A percentile compares a stretch with the other conserved stretches of the same genome.
These are phyloP conservation scores for Lignosus rhinocerotis DNA, from an alignment of 1,284 basidiomycete genomes.

Conservation along the genomic window DNA sequence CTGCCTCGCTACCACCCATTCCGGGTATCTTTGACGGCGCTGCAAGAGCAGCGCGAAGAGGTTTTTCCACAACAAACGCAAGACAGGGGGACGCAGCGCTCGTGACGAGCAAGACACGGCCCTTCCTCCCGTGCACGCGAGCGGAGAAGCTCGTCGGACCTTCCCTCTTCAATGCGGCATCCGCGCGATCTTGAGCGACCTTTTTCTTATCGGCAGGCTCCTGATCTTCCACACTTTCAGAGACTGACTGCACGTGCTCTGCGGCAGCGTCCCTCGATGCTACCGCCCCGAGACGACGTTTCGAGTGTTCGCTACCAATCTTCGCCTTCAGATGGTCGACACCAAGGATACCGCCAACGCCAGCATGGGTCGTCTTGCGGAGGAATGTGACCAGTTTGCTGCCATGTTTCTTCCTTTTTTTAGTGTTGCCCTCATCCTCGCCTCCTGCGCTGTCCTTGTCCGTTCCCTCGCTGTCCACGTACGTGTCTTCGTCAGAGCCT, in stretches of 20 bases:
- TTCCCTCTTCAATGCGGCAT: conserved; percentile 25
- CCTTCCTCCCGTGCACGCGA: conserved; percentile 29
- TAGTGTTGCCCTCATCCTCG: not conserved
- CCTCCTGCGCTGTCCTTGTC: conserved; percentile 4
- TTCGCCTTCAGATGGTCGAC: conserved; percentile 32
- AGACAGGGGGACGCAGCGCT: conserved; percentile 32
- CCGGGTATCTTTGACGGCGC: conserved; percentile 12
- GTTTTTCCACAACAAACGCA: conserved; percentile 29
- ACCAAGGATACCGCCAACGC: conserved; percentile 28
- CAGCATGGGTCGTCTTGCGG: conserved; percentile 28
- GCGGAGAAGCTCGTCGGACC: conserved; percentile 32
- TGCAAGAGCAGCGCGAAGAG: conserved; percentile 17
- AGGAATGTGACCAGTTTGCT: conserved; percentile 26
- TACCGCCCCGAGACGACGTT: conserved; percentile 30
- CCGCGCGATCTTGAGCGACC: conserved; percentile 6
- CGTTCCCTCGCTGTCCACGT: conserved; percentile 4
- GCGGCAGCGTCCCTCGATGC: not conserved
- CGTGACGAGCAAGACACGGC: conserved; percentile 29
- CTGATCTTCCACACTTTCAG: conserved; percentile 2
- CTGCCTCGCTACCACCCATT: conserved; percentile 10
- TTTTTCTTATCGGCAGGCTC: conserved; percentile 3
- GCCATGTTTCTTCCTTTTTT: conserved; percentile 22
- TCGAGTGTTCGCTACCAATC: conserved; percentile 29
- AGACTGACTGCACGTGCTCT: not conserved
- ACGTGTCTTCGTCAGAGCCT: not conserved